Conservation (phyloP, 2,329 filamentous ascomycete species). For the Verticillium alfalfae region DNA sequence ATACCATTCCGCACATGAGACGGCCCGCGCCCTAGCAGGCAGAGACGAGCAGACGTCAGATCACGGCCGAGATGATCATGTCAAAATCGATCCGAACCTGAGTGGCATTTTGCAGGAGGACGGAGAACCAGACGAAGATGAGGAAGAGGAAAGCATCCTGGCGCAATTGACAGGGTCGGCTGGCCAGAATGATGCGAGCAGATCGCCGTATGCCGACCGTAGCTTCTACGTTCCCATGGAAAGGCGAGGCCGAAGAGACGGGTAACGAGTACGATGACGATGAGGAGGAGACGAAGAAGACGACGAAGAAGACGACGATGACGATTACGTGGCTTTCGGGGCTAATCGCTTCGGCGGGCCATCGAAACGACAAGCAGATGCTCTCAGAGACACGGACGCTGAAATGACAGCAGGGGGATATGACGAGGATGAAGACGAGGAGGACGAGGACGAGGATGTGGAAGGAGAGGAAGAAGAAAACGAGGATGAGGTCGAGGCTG, state of each 20-base stretch:
- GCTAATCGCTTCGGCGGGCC: background rate
- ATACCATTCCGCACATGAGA: slow-evolving; percentile 3
- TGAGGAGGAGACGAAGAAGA: slow-evolving; percentile 9
- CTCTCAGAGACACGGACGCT: background rate
- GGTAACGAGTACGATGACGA: slow-evolving; percentile 12
- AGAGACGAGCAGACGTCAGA: slow-evolving; percentile 3
- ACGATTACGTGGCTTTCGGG: background rate
- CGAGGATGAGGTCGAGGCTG: no score
- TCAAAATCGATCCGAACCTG: slow-evolving; percentile 20
- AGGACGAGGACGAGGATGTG: background rate
- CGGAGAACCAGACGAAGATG: slow-evolving; percentile 14
- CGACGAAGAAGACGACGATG: background rate
- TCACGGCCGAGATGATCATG: slow-evolving; percentile 25
- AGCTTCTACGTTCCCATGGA: background rate
- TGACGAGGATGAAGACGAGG: slow-evolving; percentile 16
- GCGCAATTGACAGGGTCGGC: background rate
- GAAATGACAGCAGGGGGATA: slow-evolving; percentile 3
- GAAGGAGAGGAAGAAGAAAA: background rate
- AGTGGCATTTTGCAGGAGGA: slow-evolving; percentile 25
- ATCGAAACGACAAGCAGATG: background rate
- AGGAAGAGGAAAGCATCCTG: slow-evolving; percentile 5
- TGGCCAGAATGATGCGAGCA: background rate
- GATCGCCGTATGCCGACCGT: background rate
- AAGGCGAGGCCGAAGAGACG: slow-evolving; percentile 11
- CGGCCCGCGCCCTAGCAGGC: slow-evolving; percentile 3